These are phyloP conservation scores for Ganoderma multipileum DNA, from an alignment of 1,284 basidiomycete genomes.

Conservation along the genomic window DNA sequence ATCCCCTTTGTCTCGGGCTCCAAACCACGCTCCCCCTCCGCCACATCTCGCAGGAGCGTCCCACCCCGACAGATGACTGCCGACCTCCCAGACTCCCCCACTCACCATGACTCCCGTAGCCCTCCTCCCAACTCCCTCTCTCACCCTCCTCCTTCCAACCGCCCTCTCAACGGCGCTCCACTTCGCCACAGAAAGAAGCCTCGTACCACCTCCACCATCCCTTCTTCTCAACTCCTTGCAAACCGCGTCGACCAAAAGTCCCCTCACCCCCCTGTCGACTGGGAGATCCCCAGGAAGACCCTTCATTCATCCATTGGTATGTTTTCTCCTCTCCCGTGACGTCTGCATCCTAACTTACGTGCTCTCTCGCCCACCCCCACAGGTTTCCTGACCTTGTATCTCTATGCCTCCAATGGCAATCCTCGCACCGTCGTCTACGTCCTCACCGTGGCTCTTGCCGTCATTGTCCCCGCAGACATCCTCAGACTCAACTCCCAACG, in stretches of 20 bases:
- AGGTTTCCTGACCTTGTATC: conserved; percentile 88
- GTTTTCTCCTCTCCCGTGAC: conserved; percentile 38
- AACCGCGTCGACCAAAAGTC: conserved; percentile 20
- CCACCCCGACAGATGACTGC: conserved; percentile 26
- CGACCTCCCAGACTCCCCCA: conserved; percentile 12
- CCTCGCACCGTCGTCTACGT: conserved; percentile 65
- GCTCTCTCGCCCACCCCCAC: conserved; percentile 12
- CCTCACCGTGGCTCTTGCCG: conserved; percentile 71
- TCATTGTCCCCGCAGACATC: conserved; percentile 81
- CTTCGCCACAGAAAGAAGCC: conserved; percentile 30
- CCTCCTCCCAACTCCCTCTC: conserved; percentile 8
- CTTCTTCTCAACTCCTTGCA: conserved; percentile 11
- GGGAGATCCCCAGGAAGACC: conserved; percentile 92
- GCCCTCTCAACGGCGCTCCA: conserved; percentile 17
- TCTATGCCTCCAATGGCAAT: conserved; percentile 68
- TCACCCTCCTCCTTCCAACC: conserved; percentile 9
- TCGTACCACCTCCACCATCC: conserved; percentile 17
- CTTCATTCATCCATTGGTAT: conserved; percentile 91
- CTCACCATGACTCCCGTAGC: conserved; percentile 8
- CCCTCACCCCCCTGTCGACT: conserved; percentile 49
- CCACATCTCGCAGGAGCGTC: conserved; percentile 18
- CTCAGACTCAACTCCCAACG: conserved; percentile 74
- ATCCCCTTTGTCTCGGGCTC: conserved; percentile 44
- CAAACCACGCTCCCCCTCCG: conserved; percentile 31
- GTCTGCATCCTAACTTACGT: background rate